These are phyloP conservation scores for Odontarrhena argentea DNA, from an alignment of 345 rosid genomes.

Conservation along the genomic window DNA sequence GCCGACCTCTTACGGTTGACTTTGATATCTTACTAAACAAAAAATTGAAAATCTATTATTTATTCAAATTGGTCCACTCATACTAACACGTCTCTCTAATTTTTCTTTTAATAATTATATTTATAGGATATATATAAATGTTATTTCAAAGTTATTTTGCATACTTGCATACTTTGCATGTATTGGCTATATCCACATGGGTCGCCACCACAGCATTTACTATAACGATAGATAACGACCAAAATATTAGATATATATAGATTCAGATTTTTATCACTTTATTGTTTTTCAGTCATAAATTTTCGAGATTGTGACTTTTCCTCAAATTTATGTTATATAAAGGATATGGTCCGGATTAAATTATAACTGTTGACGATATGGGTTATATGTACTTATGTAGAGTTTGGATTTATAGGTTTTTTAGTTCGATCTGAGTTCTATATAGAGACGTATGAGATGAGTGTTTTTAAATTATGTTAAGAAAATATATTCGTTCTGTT, in stretches of 20 bases:
- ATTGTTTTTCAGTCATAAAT: neutral
- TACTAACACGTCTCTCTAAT: slow-evolving; percentile 27
- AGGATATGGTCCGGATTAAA: slow-evolving; percentile 19
- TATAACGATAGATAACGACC: slow-evolving; percentile 27
- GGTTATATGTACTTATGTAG: neutral
- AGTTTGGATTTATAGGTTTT: neutral
- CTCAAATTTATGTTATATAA: neutral
- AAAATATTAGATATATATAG: neutral
- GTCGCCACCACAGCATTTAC: slow-evolving; percentile 33
- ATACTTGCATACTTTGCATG: slow-evolving; percentile 21
- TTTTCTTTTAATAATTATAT: neutral
- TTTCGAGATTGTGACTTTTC: slow-evolving; percentile 18
- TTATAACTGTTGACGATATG: neutral
- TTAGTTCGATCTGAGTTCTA: neutral
- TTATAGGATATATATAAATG: neutral
- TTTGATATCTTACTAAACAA: slow-evolving; percentile 3
- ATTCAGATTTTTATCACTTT: neutral
- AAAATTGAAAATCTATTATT: neutral
- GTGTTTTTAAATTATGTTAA: neutral
- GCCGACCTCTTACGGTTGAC: slow-evolving; percentile 41
- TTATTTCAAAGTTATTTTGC: slow-evolving; percentile 22
- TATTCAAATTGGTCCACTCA: slow-evolving; percentile 17
- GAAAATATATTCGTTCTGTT: neutral
- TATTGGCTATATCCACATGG: slow-evolving; percentile 28
- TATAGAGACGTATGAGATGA: slow-evolving; percentile 1